These are phyloP conservation scores for Candida sp. DNA, from an alignment of 1,139 yeast genomes.

Conservation along the genomic window DNA sequence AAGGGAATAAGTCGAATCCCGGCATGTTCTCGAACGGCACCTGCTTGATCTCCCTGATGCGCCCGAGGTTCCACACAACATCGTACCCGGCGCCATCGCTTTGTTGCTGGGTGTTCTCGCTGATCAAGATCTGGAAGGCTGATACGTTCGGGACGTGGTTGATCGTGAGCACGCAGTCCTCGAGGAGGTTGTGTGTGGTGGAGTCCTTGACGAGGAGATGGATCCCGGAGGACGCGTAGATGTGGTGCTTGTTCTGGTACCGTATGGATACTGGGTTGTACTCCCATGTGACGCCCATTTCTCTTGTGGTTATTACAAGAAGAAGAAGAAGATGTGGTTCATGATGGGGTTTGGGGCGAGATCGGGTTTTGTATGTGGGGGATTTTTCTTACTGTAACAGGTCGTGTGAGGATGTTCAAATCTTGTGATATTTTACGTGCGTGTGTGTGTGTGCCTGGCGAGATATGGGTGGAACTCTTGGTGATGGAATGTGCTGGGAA, in stretches of 20 bases:
- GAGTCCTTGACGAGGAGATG: slow-evolving; percentile 18
- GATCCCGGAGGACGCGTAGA: slow-evolving; percentile 32
- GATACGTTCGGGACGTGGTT: slow-evolving; percentile 19
- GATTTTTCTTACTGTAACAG: not conserved
- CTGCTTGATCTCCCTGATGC: not conserved
- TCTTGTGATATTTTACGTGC: not conserved
- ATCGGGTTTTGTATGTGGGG: no score
- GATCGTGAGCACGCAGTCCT: slow-evolving; percentile 21
- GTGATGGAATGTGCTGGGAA: not conserved
- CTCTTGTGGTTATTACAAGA: not conserved
- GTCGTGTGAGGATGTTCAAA: not conserved
- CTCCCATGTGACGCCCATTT: not conserved
- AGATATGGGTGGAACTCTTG: not conserved
- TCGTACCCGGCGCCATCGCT: no score
- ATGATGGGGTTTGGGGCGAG: no score
- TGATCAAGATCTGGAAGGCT: slow-evolving; percentile 22
- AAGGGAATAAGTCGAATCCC: slow-evolving; percentile 35
- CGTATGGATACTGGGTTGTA: slow-evolving; percentile 33
- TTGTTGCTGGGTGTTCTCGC: slow-evolving; percentile 6
- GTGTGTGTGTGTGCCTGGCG: not conserved
- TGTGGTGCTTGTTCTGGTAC: slow-evolving; percentile 19
- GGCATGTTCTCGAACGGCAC: slow-evolving; percentile 19
- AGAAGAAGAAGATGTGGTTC: no score
- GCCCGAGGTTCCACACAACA: no score
- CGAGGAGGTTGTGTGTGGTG: slow-evolving; percentile 15